Evolutionary conservation across 164 flowering plant species (phyloP).

Genomic region (Euptelea pleiosperma): DNA sequence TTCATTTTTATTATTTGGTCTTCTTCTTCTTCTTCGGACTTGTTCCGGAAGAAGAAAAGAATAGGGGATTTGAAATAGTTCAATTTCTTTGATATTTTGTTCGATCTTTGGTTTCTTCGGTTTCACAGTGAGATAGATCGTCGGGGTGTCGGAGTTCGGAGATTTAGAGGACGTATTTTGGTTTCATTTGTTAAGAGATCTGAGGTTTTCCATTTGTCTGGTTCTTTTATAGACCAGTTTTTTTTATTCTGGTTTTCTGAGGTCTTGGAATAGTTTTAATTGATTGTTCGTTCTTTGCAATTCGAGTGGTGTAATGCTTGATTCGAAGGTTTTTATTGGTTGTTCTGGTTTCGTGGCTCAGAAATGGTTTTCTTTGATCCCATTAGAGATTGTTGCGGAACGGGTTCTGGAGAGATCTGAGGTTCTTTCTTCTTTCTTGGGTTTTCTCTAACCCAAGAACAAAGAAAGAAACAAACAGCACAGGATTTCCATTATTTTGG

Average conservation of each 20-base stretch:
- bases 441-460: conserved; percentile 6
- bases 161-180: not conserved
- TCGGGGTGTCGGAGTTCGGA: not conserved
- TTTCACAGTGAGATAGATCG: conserved; percentile 7
- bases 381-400: conserved; percentile 13
- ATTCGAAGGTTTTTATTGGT: conserved; percentile 14
- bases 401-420: conserved; percentile 28
- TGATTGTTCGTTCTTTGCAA: not conserved
- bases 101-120: conserved; percentile 12
- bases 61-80: too few relatives aligned
- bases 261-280: too few relatives aligned
- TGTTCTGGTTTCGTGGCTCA: conserved; percentile 1
- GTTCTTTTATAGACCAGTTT: not conserved
- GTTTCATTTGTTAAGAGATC: not conserved
- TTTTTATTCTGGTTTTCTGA: not conserved
- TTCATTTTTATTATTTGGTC: conserved; percentile 18
- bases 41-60: conserved; percentile 8
- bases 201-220: conserved; percentile 1
- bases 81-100: conserved; percentile 4
- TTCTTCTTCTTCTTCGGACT: not conserved
- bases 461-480: not conserved
- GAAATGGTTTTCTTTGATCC: conserved; percentile 29
- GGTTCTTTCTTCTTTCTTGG: conserved; percentile 10
- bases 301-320: conserved; percentile 26
- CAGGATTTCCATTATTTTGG: too few relatives aligned